Evolutionary conservation across 805 yeast species (phyloP).

Genomic region (Starmerella asiatica): DNA sequence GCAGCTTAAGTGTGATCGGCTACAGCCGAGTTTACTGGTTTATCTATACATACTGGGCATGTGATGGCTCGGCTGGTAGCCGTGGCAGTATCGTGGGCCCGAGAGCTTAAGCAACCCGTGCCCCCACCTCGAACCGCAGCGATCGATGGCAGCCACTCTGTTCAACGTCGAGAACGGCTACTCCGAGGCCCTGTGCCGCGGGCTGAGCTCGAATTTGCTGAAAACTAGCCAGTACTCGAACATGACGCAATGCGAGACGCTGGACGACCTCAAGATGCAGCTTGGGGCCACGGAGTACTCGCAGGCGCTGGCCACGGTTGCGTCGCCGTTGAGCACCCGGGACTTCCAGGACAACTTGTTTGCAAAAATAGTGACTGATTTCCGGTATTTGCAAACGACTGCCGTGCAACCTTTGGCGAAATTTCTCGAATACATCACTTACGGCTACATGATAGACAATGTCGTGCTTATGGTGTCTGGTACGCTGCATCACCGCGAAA

Average conservation of each 20-base stretch:
- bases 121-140: too few relatives aligned
- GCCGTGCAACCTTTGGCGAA: slow-evolving; percentile 65
- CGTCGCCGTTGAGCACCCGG: slow-evolving; percentile 72
- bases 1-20: too few relatives aligned
- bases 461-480: slow-evolving; percentile 94
- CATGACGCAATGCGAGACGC: slow-evolving; percentile 86
- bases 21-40: too few relatives aligned
- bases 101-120: too few relatives aligned
- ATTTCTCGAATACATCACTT: slow-evolving; percentile 84
- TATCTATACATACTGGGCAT: too few relatives aligned
- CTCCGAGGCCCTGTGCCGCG: slow-evolving; percentile 89
- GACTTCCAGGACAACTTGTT: slow-evolving; percentile 71
- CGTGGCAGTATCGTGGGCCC: too few relatives aligned
- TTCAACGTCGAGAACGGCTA: slow-evolving; percentile 84
- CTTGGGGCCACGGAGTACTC: slow-evolving; percentile 94
- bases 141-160: slow-evolving; percentile 75
- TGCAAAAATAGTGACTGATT: slow-evolving; percentile 64
- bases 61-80: too few relatives aligned
- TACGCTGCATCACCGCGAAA: slow-evolving; percentile 87
- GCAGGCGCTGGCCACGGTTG: slow-evolving; percentile 67
- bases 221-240: slow-evolving; percentile 73
- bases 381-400: slow-evolving; percentile 71
- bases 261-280: slow-evolving; percentile 89
- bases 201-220: slow-evolving; percentile 74
- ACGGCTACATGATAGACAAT: slow-evolving; percentile 97